A percentile compares a stretch with the other conserved stretches of the same genome.
Evolutionary conservation across 352 stramenopile species (phyloP).

Genomic region (Phytophthora citricola): DNA sequence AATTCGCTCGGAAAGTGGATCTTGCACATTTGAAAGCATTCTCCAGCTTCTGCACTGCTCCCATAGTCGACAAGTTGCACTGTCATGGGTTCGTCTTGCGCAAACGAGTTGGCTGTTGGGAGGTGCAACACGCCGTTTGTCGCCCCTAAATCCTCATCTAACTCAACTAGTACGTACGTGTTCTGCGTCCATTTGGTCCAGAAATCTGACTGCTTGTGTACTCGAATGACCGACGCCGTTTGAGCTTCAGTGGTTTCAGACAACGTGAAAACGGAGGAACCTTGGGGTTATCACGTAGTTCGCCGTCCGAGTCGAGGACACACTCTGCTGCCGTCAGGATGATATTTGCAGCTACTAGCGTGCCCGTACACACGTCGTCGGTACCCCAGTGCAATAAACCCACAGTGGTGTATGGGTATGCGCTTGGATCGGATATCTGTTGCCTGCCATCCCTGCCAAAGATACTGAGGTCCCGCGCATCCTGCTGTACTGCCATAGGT

Average conservation of each 20-base stretch:
- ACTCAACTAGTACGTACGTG: conserved; percentile 71
- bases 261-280: conserved; percentile 40
- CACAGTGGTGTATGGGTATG: conserved; percentile 62
- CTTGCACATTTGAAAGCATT: conserved; percentile 57
- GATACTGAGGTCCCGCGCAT: conserved; percentile 43
- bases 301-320: conserved; percentile 45
- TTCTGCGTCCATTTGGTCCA: conserved; percentile 69
- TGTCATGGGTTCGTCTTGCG: conserved; percentile 37
- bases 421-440: conserved; percentile 39
- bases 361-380: conserved; percentile 55
- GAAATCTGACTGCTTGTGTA: conserved; percentile 72
- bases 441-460: conserved; percentile 54
- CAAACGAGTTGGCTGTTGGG: conserved; percentile 38
- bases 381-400: conserved; percentile 58
- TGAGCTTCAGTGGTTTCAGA: conserved; percentile 14
- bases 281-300: conserved; percentile 27
- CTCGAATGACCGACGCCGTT: conserved; percentile 38
- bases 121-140: conserved; percentile 45
- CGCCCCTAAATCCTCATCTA: conserved; percentile 51
- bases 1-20: conserved; percentile 55
- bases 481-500: conserved; percentile 2
- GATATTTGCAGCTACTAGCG: conserved; percentile 56
- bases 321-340: conserved; percentile 68
- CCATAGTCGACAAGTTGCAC: conserved; percentile 67
- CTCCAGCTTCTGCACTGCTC: conserved; percentile 23